Base-by-base conservation (phyloP, 2,329 filamentous ascomycete genomes). In the Cladophialophora yegresii region DNA sequence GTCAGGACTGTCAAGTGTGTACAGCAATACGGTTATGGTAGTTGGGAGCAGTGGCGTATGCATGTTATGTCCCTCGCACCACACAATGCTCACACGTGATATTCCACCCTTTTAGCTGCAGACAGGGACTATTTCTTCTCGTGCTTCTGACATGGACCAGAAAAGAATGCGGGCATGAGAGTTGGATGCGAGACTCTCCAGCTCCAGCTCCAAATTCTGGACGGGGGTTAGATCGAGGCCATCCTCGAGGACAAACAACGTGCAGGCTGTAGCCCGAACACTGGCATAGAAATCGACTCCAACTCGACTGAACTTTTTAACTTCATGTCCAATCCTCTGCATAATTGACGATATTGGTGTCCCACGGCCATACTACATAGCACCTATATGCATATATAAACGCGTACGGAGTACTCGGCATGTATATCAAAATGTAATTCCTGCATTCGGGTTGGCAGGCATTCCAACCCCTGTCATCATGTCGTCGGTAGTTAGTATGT, bases 21-120 rank as follows among this genome's bases (percentile, higher is more conserved):
- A 59, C 57, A 59, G 57, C 45, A 36, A 28, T 50, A 59, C 47
- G 57, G 55, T 26, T 59, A 49, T 40, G 45, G 57, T 59, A 59
- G 57, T 51, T 32, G 45, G 30, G 33, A 33, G 32, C 30, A 36
- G 57, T 45, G 57, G 45, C 56, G 56, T 36, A 50, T 20, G 12
- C 55, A 51, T 59, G 10, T 59, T 33, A 47, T 59, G 45, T 59
- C 57, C 9, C 57, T 45, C 47, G 45, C 45, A 51, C 23, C n/a
- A 20, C 32, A 9, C 40, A 32, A 45, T 22, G 9, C 40, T 22
- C 47, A 50, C 22, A 26, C 23, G 51, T 32, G 26, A 54, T 33
- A 13, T 54, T 28, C n/a, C 16, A 28, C 23, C 23, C 28, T 33
- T 54, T 28, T 9, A 13, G 12, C 28, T 54, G 36, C 36, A n/a